A percentile compares a stretch with the other conserved stretches of the same genome.
These are phyloP conservation scores for Zymoseptoria brevis DNA, from an alignment of 2,329 filamentous ascomycete species.

Conservation along the genomic window DNA sequence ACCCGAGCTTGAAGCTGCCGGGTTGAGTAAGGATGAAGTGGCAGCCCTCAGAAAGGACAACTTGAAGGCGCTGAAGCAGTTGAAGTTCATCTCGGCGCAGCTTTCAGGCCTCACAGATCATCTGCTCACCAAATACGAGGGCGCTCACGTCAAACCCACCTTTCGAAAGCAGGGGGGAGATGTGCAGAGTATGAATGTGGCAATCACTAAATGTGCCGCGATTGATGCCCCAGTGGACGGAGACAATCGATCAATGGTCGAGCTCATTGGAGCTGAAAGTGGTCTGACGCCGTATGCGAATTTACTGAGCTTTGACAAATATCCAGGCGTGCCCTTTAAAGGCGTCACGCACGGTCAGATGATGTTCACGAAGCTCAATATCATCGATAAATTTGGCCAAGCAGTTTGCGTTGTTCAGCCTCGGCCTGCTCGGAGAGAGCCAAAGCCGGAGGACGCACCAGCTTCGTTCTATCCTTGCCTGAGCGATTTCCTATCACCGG, in stretches of 20 bases:
- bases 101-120: slow-evolving; percentile 4
- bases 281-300: slow-evolving; percentile 2
- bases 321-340: slow-evolving; percentile 32
- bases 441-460: slow-evolving; percentile 6
- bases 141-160: slow-evolving; percentile 5
- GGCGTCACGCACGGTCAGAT: slow-evolving; percentile 44
- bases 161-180: background rate
- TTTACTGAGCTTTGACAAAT: background rate
- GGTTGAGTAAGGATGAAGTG: too few relatives aligned
- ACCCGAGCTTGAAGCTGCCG: too few relatives aligned
- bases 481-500: slow-evolving; percentile 10
- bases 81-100: background rate
- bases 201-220: background rate
- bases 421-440: slow-evolving; percentile 29
- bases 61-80: background rate
- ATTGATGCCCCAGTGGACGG: background rate
- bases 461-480: slow-evolving; percentile 18
- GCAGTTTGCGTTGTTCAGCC: background rate
- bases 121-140: slow-evolving; percentile 2
- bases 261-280: slow-evolving; percentile 1
- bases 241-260: background rate
- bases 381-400: slow-evolving; percentile 7
- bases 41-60: background rate
- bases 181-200: background rate
- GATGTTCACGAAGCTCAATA: slow-evolving; percentile 35